Percentiles rank a stretch among this genome's conserved stretches.
Evolutionary conservation across 2,329 filamentous ascomycete genomes (phyloP).

Genomic region (Cephalotrichum gorgonifer): DNA sequence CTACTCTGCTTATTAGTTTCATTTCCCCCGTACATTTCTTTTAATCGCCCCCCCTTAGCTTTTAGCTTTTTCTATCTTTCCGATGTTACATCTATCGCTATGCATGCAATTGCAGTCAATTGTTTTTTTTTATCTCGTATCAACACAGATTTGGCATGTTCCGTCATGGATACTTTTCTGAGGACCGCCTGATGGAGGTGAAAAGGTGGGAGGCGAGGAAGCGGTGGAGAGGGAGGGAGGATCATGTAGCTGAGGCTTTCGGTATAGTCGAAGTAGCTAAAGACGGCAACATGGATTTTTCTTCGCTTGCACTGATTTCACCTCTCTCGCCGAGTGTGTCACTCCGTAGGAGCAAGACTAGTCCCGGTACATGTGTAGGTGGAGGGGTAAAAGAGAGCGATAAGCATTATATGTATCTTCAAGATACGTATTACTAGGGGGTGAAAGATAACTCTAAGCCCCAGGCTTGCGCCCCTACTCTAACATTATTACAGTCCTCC

Average conservation of each 20-base stretch:
- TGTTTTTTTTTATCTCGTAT: background rate
- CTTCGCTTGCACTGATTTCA: background rate
- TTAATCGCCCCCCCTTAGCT: background rate
- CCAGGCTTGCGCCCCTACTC: too few species aligned
- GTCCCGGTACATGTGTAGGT: too few species aligned
- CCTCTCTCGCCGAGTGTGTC: too few species aligned
- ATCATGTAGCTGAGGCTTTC: background rate
- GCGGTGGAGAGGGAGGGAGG: background rate
- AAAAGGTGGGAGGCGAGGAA: too few species aligned
- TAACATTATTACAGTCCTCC: too few species aligned
- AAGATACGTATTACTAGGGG: too few species aligned
- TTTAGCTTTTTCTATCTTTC: background rate
- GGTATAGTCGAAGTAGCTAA: background rate
- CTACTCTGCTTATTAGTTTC: background rate
- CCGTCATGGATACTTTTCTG: background rate
- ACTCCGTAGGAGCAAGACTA: too few species aligned
- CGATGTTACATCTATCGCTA: background rate
- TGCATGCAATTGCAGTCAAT: background rate
- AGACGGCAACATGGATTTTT: background rate
- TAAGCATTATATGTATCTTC: too few species aligned
- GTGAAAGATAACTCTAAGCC: too few species aligned
- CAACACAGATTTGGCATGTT: background rate
- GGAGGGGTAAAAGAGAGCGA: too few species aligned
- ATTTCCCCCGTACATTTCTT: background rate
- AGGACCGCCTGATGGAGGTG: background rate